Evolutionary conservation across 2,329 filamentous ascomycete genomes (phyloP).

Genomic region (Monosporascus sp.): DNA sequence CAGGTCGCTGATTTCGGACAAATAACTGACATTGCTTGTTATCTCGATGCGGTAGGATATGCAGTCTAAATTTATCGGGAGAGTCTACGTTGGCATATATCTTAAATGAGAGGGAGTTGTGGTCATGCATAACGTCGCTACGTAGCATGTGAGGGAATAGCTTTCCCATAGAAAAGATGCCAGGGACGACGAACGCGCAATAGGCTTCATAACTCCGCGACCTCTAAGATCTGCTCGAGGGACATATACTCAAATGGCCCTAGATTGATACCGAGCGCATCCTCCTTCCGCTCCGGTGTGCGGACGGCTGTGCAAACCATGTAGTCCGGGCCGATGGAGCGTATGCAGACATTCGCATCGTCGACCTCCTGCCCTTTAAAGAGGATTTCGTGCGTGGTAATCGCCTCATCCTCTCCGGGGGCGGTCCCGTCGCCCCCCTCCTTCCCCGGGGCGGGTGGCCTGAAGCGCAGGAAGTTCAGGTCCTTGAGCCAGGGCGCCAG

Average conservation of each 20-base stretch:
- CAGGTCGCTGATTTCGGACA: too few relatives aligned
- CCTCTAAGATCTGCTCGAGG: slow-evolving; percentile 40
- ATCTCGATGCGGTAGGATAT: too few relatives aligned
- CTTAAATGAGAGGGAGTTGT: too few relatives aligned
- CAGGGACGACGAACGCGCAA: background rate
- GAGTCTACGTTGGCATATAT: too few relatives aligned
- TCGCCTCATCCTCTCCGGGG: slow-evolving; percentile 29
- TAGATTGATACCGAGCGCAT: slow-evolving; percentile 33
- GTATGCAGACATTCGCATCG: slow-evolving; percentile 37
- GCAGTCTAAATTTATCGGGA: too few relatives aligned
- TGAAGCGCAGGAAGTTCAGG: slow-evolving; percentile 62
- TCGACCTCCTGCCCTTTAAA: slow-evolving; percentile 34
- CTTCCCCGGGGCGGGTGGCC: slow-evolving; percentile 40
- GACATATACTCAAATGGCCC: slow-evolving; percentile 37
- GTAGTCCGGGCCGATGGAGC: slow-evolving; percentile 43
- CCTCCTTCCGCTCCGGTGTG: slow-evolving; percentile 31
- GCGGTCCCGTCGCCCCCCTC: slow-evolving; percentile 6
- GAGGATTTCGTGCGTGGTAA: slow-evolving; percentile 32
- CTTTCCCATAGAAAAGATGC: too few relatives aligned
- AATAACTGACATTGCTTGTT: too few relatives aligned
- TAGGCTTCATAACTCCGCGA: slow-evolving; percentile 32
- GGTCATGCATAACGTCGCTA: too few relatives aligned
- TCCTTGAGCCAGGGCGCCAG: slow-evolving; percentile 67
- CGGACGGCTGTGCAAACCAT: slow-evolving; percentile 50
- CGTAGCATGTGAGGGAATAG: too few relatives aligned